Base-by-base conservation (phyloP, 139 green algal species). In the Protoeuglena noctilucae region DNA sequence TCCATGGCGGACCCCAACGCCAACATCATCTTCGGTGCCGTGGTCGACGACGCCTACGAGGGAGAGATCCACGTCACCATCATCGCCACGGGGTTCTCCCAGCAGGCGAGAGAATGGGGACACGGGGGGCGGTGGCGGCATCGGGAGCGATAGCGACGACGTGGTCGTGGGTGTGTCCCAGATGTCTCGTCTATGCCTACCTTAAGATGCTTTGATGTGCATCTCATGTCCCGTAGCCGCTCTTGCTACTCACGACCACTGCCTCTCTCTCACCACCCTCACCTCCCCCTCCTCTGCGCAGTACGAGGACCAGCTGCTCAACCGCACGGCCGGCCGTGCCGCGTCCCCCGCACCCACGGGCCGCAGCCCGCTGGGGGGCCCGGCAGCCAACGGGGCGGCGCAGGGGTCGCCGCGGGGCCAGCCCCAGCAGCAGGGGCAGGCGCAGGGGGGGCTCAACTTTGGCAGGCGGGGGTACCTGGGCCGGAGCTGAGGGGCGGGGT, bases 21-120 rank as follows among this genome's bases (percentile, higher is more conserved):
- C 41, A 90, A 91, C 66, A 67, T 95, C 39, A 95, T 95, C 64
- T 93, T 95, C 50, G 86, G 86, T 19, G 76, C 86, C 25, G 86
- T 93, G 3, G 60, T 91, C 0, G 80, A 91, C 59, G 57, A 64
- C 2, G 43, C 51, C 18, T 55, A 80, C 54, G 50, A 46, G 3
- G 58, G 72, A 22, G 65, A 85, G 40, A 62, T 77, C 22, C 21
- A 53, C 14, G 46, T 95, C 70, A 95, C 87, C 1, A 74, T 95
- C 56, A 94, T 95, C 40, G 87, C 87, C 3, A 95, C 87, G n/a
- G 87, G 86, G 39, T 88, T 94, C 58, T 76, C 7, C 9, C 34
- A 43, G 34, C 9, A 12, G 9, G n/a, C n/a, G n/a, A n/a, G n/a
- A n/a, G n/a, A n/a, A n/a, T n/a, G n/a, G n/a, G n/a, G n/a, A n/a